Base-by-base conservation (phyloP, 2,329 filamentous ascomycete genomes). In the Neofusicoccum sp. region DNA sequence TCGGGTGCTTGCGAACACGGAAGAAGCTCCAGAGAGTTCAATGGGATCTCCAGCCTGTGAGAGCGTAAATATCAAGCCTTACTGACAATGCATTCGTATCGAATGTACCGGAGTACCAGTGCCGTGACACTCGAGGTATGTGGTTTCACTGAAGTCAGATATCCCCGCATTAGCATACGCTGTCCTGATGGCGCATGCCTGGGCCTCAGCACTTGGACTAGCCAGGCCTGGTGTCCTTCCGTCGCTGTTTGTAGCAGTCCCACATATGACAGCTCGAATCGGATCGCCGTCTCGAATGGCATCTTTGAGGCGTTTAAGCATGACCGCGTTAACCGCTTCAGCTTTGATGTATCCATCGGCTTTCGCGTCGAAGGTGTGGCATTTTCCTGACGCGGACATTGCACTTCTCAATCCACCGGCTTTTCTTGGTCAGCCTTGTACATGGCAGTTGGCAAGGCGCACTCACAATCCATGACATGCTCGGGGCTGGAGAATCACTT, bases 121-220 rank as follows among this genome's bases (percentile, higher is more conserved):
- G n/a, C 82, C 83, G 66, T 86, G 84, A 3, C 80, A 80, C 65
- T 86, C 78, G 28, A 78, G 68, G 58, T 74, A 78, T 1, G 63
- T 67, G 1, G 70, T 71, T 3, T 67, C 58, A 2, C 63, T 58
- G 2, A 66, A 66, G 20, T 69, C 65, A 24, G 40, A 12, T 14
- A 77, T 61, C 4, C 64, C 64, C 6, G 71, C 70, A 3, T 71
- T 70, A 8, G 65, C 67, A 61, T 76, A 76, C 5, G 71, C 72
- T 6, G 68, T 65, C 16, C 67, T 63, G 38, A 76, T 76, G 12
- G 76, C 64, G 4, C 62, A 44, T 8, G 66, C 68, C 62, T 77
- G 76, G 14, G 72, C 72, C 24, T 69, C 67, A 5, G 66, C 60
- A 34, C 69, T 74, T 4, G 73, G 71, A 5, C 65, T 66, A 3